Evolutionary conservation across 257 asterid genomes (phyloP).

Genomic region (Nicotiana knightiana): DNA sequence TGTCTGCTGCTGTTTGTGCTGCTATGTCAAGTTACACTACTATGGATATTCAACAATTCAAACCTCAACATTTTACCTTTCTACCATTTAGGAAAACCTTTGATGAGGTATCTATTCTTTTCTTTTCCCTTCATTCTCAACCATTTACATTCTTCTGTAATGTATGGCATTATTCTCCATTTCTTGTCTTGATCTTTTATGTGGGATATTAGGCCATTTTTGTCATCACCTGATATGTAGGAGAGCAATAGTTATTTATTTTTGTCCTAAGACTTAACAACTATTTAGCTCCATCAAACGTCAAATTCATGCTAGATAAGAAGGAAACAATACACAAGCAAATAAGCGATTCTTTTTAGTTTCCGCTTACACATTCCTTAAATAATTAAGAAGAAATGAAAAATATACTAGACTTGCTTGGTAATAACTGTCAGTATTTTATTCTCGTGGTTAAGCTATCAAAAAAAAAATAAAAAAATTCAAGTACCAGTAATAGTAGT

Average conservation of each 20-base stretch:
- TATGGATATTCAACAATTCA: slow-evolving; percentile 61
- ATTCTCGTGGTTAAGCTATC: slow-evolving; percentile 25
- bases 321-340: slow-evolving; percentile 14
- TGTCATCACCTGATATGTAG: not conserved
- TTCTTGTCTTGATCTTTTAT: not conserved
- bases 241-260: not conserved
- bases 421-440: slow-evolving; percentile 22
- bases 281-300: not conserved
- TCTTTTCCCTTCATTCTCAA: not conserved
- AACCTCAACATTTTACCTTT: slow-evolving; percentile 65
- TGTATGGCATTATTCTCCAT: not conserved
- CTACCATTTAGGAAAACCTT: slow-evolving; percentile 65
- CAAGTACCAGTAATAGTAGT: not conserved
- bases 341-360: slow-evolving; percentile 21
- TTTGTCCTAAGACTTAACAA: not conserved
- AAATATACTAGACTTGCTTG: slow-evolving; percentile 42
- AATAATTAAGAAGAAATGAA: slow-evolving; percentile 28
- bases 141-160: not conserved
- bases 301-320: not conserved
- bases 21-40: slow-evolving; percentile 42
- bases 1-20: slow-evolving; percentile 37
- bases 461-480: not conserved
- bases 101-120: slow-evolving; percentile 53
- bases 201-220: not conserved
- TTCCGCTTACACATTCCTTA: slow-evolving; percentile 41